phyloP scores from a whole-genome alignment of 768 basidiomycete genomes.

The Dentipellis sp. region DNA sequence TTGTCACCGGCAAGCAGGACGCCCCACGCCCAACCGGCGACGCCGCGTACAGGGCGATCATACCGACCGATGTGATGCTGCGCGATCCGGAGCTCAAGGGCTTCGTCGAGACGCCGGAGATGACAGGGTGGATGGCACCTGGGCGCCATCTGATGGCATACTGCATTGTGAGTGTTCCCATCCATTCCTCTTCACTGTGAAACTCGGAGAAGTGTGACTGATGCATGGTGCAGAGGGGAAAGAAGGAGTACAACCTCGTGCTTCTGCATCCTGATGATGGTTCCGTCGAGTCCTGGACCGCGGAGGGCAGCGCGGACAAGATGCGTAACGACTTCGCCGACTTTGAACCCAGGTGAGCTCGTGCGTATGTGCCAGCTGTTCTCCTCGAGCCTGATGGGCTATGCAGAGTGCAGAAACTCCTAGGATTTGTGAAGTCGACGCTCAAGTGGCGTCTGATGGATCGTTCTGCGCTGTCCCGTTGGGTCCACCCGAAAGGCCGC shows the following conservation, averaged over 20 bases:
- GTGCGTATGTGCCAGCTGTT: background rate
- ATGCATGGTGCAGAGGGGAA: slow-evolving; percentile 19
- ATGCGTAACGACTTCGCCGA: slow-evolving; percentile 33
- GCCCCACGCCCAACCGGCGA: slow-evolving; percentile 47
- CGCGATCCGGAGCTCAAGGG: slow-evolving; percentile 40
- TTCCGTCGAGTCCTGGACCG: slow-evolving; percentile 33
- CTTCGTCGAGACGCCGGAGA: slow-evolving; percentile 41
- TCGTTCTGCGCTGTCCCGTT: slow-evolving; percentile 28
- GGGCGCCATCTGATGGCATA: slow-evolving; percentile 36
- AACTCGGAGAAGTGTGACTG: background rate
- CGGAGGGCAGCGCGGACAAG: slow-evolving; percentile 32
- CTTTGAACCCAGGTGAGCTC: slow-evolving; percentile 29
- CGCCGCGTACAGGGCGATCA: slow-evolving; percentile 49
- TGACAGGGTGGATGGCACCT: slow-evolving; percentile 56
- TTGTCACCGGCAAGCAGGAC: slow-evolving; percentile 37
- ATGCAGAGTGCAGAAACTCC: slow-evolving; percentile 26
- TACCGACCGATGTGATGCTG: slow-evolving; percentile 36
- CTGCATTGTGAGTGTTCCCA: slow-evolving; percentile 23
- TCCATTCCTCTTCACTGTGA: slow-evolving; percentile 6
- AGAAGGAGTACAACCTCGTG: slow-evolving; percentile 28
- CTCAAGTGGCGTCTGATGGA: slow-evolving; percentile 36
- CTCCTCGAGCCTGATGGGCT: background rate
- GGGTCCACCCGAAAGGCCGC: slow-evolving; percentile 27
- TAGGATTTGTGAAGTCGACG: slow-evolving; percentile 27
- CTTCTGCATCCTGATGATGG: slow-evolving; percentile 29